A percentile compares a stretch with the other conserved stretches of the same genome.
Evolutionary conservation across 1,139 yeast species (phyloP).

Genomic region (Pichia sp.): DNA sequence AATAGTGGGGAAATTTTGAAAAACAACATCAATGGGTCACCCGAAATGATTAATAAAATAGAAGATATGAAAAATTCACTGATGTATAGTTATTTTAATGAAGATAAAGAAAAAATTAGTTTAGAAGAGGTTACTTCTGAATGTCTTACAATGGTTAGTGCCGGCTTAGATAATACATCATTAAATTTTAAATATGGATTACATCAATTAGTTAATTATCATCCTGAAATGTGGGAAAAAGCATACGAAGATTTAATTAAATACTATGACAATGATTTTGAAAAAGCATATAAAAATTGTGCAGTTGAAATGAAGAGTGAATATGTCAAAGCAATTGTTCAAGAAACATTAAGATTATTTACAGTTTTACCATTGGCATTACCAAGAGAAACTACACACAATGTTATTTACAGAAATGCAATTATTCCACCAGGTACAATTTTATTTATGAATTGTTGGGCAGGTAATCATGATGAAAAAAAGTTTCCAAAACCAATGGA

Average conservation of each 20-base stretch:
- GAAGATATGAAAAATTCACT: slow-evolving; percentile 23
- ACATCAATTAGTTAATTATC: slow-evolving; percentile 51
- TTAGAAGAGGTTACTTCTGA: slow-evolving; percentile 49
- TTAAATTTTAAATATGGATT: slow-evolving; percentile 54
- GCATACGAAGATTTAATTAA: slow-evolving; percentile 36
- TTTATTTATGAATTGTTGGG: slow-evolving; percentile 60
- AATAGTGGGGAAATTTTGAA: not conserved
- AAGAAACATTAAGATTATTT: slow-evolving; percentile 57
- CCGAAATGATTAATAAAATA: not conserved
- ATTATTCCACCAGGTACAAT: slow-evolving; percentile 51
- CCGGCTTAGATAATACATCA: slow-evolving; percentile 72
- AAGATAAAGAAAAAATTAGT: slow-evolving; percentile 13
- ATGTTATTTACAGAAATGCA: slow-evolving; percentile 36
- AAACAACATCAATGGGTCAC: not conserved
- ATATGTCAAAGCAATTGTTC: slow-evolving; percentile 51
- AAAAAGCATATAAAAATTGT: slow-evolving; percentile 42
- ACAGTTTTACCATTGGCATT: slow-evolving; percentile 63
- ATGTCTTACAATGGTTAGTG: slow-evolving; percentile 72
- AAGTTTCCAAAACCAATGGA: slow-evolving; percentile 43
- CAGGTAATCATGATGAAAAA: slow-evolving; percentile 59
- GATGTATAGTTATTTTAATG: slow-evolving; percentile 24
- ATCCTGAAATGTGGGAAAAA: slow-evolving; percentile 38
- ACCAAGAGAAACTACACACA: slow-evolving; percentile 55
- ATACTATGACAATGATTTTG: slow-evolving; percentile 30
- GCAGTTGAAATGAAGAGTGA: slow-evolving; percentile 33